phyloP scores from a whole-genome alignment of 345 rosid species.

The Syzygium jambos region DNA sequence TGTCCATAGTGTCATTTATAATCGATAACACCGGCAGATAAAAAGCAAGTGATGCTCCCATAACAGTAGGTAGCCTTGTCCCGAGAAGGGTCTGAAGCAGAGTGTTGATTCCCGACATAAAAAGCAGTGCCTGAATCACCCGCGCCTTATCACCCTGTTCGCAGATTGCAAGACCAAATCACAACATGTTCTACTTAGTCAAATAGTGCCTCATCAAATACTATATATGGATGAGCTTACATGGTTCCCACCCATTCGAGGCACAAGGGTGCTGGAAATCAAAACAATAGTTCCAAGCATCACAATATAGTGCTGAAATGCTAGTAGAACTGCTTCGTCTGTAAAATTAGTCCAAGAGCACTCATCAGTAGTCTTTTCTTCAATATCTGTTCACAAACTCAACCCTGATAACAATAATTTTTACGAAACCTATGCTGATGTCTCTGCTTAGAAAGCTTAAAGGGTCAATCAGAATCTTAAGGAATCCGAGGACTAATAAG shows the following conservation, averaged over 20 bases:
- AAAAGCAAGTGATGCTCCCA: constrained; percentile 84
- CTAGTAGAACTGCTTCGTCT: constrained; percentile 64
- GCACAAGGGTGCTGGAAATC: constrained; percentile 58
- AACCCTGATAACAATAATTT: background rate
- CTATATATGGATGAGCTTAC: constrained; percentile 26
- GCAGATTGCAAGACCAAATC: background rate
- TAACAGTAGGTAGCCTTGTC: constrained; percentile 89
- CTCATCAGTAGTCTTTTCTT: background rate
- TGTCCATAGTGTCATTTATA: constrained; percentile 56
- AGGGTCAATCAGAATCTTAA: background rate
- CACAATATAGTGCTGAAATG: constrained; percentile 92
- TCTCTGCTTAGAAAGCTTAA: background rate
- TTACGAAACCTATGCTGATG: background rate
- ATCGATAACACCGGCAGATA: constrained; percentile 66
- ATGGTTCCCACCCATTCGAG: constrained; percentile 74
- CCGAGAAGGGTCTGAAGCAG: constrained; percentile 81
- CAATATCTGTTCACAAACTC: background rate
- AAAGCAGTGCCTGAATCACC: constrained; percentile 70
- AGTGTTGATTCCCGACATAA: constrained; percentile 91
- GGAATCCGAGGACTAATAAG: background rate
- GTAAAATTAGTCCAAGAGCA: constrained; percentile 14
- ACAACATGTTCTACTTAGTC: background rate
- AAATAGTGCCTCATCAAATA: background rate
- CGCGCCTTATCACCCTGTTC: constrained; percentile 85
- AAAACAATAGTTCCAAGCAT: constrained; percentile 82